Evolutionary conservation across 2,329 filamentous ascomycete species (phyloP), one percentile per base, ranked within the genome.

Genomic region (Penicillium sp.): DNA sequence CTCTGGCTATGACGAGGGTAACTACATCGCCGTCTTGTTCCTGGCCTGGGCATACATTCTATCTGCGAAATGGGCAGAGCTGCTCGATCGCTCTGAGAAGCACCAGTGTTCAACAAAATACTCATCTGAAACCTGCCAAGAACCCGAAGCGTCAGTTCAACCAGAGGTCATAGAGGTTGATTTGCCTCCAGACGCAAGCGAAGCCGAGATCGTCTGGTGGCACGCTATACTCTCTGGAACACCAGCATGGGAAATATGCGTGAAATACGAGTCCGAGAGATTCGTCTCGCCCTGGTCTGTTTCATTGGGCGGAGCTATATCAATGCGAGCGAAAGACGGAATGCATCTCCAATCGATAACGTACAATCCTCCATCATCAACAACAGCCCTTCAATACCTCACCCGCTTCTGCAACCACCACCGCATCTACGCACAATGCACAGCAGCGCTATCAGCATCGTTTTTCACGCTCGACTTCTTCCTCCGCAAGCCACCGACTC

Each of bases 41-140:
- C 37, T 69, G 21, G 66, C 66, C 45, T 70, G 67, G 64, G 63
- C 66, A 9, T 67, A 68, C 60, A 63, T 70, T 2, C 21, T 67
- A 29, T 69, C 64, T 46, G 63, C 59, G 43, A 52, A 60, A 52
- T 71, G 63, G 65, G 62, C 58, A 46, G 65, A 69, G 50, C 54
- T 64, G 31, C 64, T 67, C 25, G 31, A 33, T 42, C 51, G 53
- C 29, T 69, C 65, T 35, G 41, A 40, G 1, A 59, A 59, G 6
- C 65, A 69, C 23, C 46, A 56, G 41, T 67, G 64, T 54, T 40
- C n/a, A 29, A 29, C 5, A 1, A 21, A 23, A 3, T 41, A 51
- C 15, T 31, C 33, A 13, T 9, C 7, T 21, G n/a, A 29, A n/a
- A 10, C 7, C 4, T 8, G 13, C 7, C 17, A 41, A 29, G 19